Evolutionary conservation across 495 filamentous ascomycete genomes (phyloP).

Genomic region (Talaromyces trachyspermus): DNA sequence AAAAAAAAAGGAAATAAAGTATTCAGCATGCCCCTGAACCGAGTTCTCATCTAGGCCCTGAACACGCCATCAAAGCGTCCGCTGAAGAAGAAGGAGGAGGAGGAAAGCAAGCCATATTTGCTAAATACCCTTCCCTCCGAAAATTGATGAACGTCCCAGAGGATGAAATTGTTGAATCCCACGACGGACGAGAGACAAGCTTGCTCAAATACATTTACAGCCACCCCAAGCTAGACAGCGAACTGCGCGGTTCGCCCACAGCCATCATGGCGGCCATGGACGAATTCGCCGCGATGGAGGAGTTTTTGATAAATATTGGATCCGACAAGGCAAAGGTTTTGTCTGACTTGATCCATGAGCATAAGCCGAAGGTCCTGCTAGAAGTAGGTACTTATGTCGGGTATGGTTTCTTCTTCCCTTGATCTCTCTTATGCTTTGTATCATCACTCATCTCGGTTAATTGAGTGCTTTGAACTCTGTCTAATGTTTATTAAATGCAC

Average conservation of each 20-base stretch:
- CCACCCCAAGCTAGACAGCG: constrained; percentile 43
- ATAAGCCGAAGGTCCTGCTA: constrained; percentile 52
- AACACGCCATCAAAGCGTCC: background rate
- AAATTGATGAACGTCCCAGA: background rate
- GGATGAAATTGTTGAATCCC: constrained; percentile 17
- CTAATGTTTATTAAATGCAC: no score
- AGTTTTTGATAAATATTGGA: constrained; percentile 69
- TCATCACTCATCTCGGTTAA: no score
- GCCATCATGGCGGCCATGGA: constrained; percentile 57
- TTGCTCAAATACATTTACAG: constrained; percentile 56
- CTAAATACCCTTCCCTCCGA: constrained; percentile 1
- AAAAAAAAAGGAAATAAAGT: no score
- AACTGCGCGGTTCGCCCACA: constrained; percentile 48
- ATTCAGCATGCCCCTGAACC: no score
- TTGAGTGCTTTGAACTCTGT: no score
- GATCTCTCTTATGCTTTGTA: no score
- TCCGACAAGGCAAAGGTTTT: constrained; percentile 59
- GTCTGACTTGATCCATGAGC: constrained; percentile 44
- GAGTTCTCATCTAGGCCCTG: no score
- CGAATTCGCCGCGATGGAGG: constrained; percentile 51
- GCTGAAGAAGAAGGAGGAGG: background rate
- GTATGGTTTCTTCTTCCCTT: no score
- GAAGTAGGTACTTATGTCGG: constrained; percentile 68
- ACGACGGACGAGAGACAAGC: constrained; percentile 61
- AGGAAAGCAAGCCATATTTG: background rate